Percentiles rank a stretch among this genome's conserved stretches.
phyloP scores from a whole-genome alignment of 768 basidiomycete species.

The Rhodotorula toruloides region DNA sequence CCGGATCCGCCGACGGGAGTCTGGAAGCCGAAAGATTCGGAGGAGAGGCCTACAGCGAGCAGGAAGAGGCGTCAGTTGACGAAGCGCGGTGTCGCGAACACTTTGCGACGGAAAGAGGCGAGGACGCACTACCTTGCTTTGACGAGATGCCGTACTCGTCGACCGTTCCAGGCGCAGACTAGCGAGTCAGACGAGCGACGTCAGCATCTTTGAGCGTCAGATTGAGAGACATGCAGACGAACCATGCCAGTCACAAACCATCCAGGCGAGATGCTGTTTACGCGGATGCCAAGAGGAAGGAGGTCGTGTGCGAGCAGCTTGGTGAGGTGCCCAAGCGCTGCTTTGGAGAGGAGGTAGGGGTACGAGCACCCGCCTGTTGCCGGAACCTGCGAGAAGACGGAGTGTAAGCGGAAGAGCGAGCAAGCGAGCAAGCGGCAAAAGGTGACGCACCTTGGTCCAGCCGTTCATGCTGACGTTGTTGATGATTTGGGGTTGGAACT shows the following conservation, averaged over 20 bases:
- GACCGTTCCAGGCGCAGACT: constrained; percentile 42
- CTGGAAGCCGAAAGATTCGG: constrained; percentile 43
- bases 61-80: background rate
- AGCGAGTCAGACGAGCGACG: no score
- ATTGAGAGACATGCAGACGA: no score
- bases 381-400: constrained; percentile 41
- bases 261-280: constrained; percentile 54
- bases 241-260: constrained; percentile 29
- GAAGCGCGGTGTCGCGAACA: constrained; percentile 15
- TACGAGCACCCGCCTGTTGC: constrained; percentile 50
- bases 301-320: constrained; percentile 53
- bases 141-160: constrained; percentile 41
- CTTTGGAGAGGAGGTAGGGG: constrained; percentile 55
- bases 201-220: no score
- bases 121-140: constrained; percentile 11
- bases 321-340: constrained; percentile 53
- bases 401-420: background rate
- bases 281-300: constrained; percentile 52
- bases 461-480: constrained; percentile 56
- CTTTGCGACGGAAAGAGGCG: background rate
- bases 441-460: constrained; percentile 37
- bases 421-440: background rate
- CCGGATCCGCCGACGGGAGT: constrained; percentile 48
- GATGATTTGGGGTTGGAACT: constrained; percentile 53
- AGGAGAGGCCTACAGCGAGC: background rate